Base-by-base conservation (phyloP, 2,329 filamentous ascomycete species). In the Apiospora saccharicola region DNA sequence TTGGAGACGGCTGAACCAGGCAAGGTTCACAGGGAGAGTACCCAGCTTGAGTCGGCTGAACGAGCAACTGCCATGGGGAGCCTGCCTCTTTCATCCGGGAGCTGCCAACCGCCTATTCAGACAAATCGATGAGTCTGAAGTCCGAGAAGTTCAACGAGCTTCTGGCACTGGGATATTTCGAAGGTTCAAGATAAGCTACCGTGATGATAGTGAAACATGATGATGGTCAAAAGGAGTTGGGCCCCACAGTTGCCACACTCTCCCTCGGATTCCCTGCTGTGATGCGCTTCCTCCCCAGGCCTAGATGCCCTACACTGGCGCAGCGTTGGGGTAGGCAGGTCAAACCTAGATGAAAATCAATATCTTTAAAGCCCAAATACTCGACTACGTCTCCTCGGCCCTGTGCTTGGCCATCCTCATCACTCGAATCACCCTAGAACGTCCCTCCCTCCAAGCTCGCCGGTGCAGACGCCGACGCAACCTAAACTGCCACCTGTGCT, bases 91-190 rank as follows among this genome's bases (percentile, higher is more conserved):
- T 75, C 7, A 64, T 77, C 19, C 6, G 72, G 8, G 26, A 75
- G 3, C 16, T 71, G 8, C n/a, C 34, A 0, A 43, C 75, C 0
- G 34, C 46, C 1, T 53, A 75, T 8, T 43, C 70, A 5, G 53
- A 73, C 61, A 46, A 70, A 24, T 76, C 76, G 0, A 78, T 82
- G 68, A 77, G 79, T 4, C 67, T 72, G 10, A 72, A 75, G 0
- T 80, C 81, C 30, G 74, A 81, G 0, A 82, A 86, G 7, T 92
- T 92, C 81, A 93, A 93, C 73, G 91, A 93, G 77, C 80, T 90
- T 7, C 85, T 93, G 0, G 86, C 87, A 1, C 82, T 93, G 0
- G 90, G 88, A 0, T 93, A 93, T 77, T 88, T 92, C 76, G 85
- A 91, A 75, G 80, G 84, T 0, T 87, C 90, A 69, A 84, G 84